phyloP scores from a whole-genome alignment of 805 yeast genomes.

The Candida qinlingensis region DNA sequence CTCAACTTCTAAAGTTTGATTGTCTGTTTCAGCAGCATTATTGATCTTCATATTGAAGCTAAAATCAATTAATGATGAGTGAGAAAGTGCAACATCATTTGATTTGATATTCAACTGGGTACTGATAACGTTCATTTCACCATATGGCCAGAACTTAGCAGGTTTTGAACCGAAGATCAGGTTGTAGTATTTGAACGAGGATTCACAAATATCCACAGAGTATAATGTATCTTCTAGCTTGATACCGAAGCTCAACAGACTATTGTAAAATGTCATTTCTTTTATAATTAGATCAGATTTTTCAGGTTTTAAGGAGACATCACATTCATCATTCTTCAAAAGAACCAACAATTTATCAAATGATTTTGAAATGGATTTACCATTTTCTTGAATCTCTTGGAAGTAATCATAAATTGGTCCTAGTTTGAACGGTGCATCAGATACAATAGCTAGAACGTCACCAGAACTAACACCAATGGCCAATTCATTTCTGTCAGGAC shows the following conservation, averaged over 20 bases:
- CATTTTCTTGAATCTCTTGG: not conserved
- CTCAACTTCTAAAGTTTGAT: constrained; percentile 48
- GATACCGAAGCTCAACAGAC: not conserved
- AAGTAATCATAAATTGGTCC: not conserved
- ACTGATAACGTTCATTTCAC: constrained; percentile 23
- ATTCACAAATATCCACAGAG: constrained; percentile 9
- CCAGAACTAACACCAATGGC: not conserved
- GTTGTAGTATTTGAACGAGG: constrained; percentile 11
- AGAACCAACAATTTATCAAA: not conserved
- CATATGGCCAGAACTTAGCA: constrained; percentile 10
- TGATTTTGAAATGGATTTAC: not conserved
- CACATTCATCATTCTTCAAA: not conserved
- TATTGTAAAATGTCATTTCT: constrained; percentile 1
- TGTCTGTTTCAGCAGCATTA: constrained; percentile 30
- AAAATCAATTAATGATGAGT: constrained; percentile 42
- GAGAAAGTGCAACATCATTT: constrained; percentile 28
- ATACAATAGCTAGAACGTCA: not conserved
- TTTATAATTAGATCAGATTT: not conserved
- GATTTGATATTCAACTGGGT: constrained; percentile 27
- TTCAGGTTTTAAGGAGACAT: not conserved
- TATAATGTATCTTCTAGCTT: not conserved
- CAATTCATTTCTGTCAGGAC: not conserved
- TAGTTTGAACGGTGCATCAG: not conserved
- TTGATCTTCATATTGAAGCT: constrained; percentile 38
- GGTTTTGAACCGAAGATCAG: not conserved